phyloP scores from a whole-genome alignment of 1,139 yeast genomes.

The Kurtzmaniella quercitrusa region DNA sequence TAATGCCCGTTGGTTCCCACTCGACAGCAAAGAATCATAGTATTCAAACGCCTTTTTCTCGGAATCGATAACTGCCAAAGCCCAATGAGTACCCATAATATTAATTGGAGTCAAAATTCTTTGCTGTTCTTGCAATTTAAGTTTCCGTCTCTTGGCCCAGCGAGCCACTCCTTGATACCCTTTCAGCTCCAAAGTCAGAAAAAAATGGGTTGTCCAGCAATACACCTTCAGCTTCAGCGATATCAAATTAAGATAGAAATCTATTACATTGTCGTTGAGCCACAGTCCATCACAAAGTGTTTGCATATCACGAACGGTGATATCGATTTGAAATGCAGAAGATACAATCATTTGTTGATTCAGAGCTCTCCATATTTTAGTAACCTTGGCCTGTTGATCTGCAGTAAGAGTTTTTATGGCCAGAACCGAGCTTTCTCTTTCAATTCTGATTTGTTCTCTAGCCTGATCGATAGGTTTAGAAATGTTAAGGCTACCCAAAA shows the following conservation, averaged over 20 bases:
- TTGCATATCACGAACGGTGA: constrained; percentile 60
- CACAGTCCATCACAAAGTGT: constrained; percentile 72
- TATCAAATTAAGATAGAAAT: constrained; percentile 67
- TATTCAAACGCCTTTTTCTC: constrained; percentile 55
- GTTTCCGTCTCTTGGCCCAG: constrained; percentile 86
- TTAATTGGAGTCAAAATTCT: constrained; percentile 81
- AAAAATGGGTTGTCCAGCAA: constrained; percentile 87
- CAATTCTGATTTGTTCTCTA: constrained; percentile 5
- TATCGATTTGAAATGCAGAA: constrained; percentile 48
- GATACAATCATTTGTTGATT: constrained; percentile 17
- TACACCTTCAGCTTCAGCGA: constrained; percentile 40
- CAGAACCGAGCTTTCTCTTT: constrained; percentile 3
- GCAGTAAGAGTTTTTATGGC: constrained; percentile 11
- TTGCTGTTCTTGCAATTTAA: constrained; percentile 60
- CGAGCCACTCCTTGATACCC: constrained; percentile 83
- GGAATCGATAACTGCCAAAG: constrained; percentile 76
- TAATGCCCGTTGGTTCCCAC: constrained; percentile 57
- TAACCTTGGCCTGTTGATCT: constrained; percentile 20
- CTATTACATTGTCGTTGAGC: constrained; percentile 91
- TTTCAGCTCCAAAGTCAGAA: constrained; percentile 59
- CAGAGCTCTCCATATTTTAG: constrained; percentile 20
- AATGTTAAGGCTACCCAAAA: constrained; percentile 2
- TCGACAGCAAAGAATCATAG: constrained; percentile 68
- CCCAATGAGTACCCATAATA: constrained; percentile 86
- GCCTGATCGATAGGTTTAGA: constrained; percentile 1